Conservation (phyloP, 2,329 filamentous ascomycete species). For the Aspergillus sp. region DNA sequence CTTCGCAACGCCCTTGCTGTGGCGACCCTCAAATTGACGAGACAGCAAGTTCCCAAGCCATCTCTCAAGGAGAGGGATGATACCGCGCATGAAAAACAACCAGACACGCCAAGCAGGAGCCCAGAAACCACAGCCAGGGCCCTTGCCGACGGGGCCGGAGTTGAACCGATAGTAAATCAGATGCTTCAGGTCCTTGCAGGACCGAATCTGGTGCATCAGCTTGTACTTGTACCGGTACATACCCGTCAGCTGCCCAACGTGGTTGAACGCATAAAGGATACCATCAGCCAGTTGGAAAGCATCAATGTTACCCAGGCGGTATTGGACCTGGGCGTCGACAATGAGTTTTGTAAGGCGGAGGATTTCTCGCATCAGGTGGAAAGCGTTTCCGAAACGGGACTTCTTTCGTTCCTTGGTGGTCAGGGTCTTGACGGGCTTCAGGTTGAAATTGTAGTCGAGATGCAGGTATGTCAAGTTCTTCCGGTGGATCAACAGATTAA, state of each 20-base stretch:
- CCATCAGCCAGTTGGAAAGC: constrained; percentile 98
- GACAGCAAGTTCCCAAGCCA: constrained; percentile 97
- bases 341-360: constrained; percentile 93
- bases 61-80: constrained; percentile 91
- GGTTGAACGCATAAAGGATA: constrained; percentile 99
- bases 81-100: constrained; percentile 99
- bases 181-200: constrained; percentile 98
- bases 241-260: constrained; percentile 94
- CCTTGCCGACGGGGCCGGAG: constrained; percentile 92
- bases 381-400: constrained; percentile 97
- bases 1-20: constrained; percentile 98
- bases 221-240: constrained; percentile 99
- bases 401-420: constrained; percentile 99
- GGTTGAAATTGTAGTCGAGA: constrained; percentile 98
- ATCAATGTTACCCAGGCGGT: constrained; percentile 95
- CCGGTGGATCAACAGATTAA: constrained; percentile 93
- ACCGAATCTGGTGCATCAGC: constrained; percentile 98
- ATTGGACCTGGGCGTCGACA: constrained; percentile 97
- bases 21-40: constrained; percentile 94
- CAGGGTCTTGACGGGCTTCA: constrained; percentile 97
- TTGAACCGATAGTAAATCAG: constrained; percentile 99
- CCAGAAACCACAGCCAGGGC: constrained; percentile 98
- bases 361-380: constrained; percentile 98
- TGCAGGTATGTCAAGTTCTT: constrained; percentile 98
- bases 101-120: constrained; percentile 97